Evolutionary conservation across 1,284 basidiomycete species (phyloP), one percentile per base, ranked within the genome.

Genomic region (Xerocomus amazonicus): DNA sequence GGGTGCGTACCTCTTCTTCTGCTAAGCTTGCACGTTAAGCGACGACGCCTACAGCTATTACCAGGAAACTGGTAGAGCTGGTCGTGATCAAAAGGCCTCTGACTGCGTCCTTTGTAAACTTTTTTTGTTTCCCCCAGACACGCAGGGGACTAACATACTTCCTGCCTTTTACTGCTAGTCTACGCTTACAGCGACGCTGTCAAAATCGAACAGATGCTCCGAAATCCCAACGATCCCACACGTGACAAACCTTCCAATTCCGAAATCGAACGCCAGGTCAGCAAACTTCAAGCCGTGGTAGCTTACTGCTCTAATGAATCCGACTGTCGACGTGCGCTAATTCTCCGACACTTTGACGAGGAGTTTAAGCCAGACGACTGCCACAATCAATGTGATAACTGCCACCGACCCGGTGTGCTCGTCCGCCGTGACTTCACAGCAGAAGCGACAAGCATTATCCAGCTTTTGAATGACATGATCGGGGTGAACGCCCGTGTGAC

Each of bases 21-120:
- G 40, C 44, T 33, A 32, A 9, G 13, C 16, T 2, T 0, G n/a
- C 26, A 26, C 33, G 42, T 54, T 26, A 9, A 44, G 56, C 55
- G 28, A 54, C 28, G 9, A 46, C 6, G n/a, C 31, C 19, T 2
- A 33, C 46, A 80, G 80, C 6, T 87, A 90, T 61, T 89, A 88
- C 59, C 89, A 92, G 70, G 91, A 93, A 66, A 92, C 90, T 0
- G 90, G 91, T 8, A 78, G 90, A 48, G 90, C 90, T 4, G 90
- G 90, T 3, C 75, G 91, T 54, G 90, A 93, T 61, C 89, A 89
- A 12, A 69, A 77, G 50, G 68, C 73, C 5, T 80, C 87, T 0
- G 74, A 75, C 37, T 90, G 87, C 56, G 66, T 89, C 26, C 70
- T 87, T 1, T 88, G 74, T 75, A 58, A 52, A 73, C 53, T 23